Conservation (phyloP, 176 grass and related monocot species). For the Triticum monococcum region DNA sequence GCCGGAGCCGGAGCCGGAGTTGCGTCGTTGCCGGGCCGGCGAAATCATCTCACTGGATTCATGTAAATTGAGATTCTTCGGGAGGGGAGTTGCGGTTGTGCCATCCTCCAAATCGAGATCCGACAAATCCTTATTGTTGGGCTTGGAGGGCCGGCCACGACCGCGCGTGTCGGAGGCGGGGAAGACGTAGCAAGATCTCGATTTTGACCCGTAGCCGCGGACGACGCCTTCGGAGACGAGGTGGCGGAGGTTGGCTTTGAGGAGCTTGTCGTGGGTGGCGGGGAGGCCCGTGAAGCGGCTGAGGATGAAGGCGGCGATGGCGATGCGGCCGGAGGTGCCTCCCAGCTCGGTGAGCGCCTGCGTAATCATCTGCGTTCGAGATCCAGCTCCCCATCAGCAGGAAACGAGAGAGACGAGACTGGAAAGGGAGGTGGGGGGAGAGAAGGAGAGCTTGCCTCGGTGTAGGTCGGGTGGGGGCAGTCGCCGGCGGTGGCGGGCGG, state of each 20-base stretch:
- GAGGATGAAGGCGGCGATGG: slow-evolving; percentile 41
- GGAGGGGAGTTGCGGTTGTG: too few relatives aligned
- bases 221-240: slow-evolving; percentile 35
- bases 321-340: slow-evolving; percentile 20
- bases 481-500: slow-evolving; percentile 1
- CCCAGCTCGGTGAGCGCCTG: slow-evolving; percentile 33
- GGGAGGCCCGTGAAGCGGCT: slow-evolving; percentile 47
- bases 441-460: slow-evolving; percentile 25
- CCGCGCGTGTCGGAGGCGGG: background rate
- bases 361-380: slow-evolving; percentile 32
- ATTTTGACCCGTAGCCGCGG: slow-evolving; percentile 5
- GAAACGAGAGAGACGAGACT: too few relatives aligned
- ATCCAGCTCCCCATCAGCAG: background rate
- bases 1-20: too few relatives aligned
- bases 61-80: too few relatives aligned
- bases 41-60: too few relatives aligned
- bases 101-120: too few relatives aligned
- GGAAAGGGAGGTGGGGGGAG: too few relatives aligned
- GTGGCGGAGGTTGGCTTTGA: slow-evolving; percentile 41
- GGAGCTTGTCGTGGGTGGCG: slow-evolving; percentile 28
- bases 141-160: too few relatives aligned
- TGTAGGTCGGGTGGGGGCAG: slow-evolving; percentile 40
- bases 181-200: slow-evolving; percentile 33
- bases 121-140: too few relatives aligned
- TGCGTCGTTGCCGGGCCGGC: background rate